Evolutionary conservation across 768 basidiomycete genomes (phyloP).

Genomic region (Mycena indigotica): DNA sequence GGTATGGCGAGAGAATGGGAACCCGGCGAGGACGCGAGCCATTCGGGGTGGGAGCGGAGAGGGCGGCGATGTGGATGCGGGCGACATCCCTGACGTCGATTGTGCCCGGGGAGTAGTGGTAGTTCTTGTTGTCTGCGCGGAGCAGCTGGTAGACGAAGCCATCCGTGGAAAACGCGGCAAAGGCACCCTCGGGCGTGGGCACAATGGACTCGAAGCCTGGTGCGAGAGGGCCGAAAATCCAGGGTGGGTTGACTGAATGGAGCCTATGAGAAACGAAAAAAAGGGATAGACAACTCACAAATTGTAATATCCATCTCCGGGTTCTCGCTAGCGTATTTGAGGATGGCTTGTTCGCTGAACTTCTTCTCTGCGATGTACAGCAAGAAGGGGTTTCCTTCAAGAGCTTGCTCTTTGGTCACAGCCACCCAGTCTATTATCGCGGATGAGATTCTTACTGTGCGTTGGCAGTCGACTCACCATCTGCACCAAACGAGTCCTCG

Average conservation of each 20-base stretch:
- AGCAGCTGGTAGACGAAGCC: slow-evolving; percentile 7
- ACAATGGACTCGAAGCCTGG: slow-evolving; percentile 1
- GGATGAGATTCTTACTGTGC: not conserved
- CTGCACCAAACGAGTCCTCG: slow-evolving; percentile 10
- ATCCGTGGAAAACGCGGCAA: not conserved
- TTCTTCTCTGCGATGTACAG: slow-evolving; percentile 15
- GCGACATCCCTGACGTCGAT: slow-evolving; percentile 21
- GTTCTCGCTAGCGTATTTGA: slow-evolving; percentile 16
- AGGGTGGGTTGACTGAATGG: not conserved
- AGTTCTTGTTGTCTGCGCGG: slow-evolving; percentile 1
- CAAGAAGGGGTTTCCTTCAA: slow-evolving; percentile 2
- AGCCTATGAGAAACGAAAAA: not conserved
- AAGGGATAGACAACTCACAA: not conserved
- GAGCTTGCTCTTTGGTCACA: slow-evolving; percentile 15
- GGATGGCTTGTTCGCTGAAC: slow-evolving; percentile 13
- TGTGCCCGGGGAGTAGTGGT: not conserved
- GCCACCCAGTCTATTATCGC: slow-evolving; percentile 9
- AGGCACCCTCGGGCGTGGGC: not conserved
- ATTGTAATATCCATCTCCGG: slow-evolving; percentile 23
- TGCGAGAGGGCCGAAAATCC: slow-evolving; percentile 2
- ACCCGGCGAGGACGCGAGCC: not conserved
- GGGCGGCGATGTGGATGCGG: slow-evolving; percentile 15
- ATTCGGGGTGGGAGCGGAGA: slow-evolving; percentile 2
- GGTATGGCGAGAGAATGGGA: slow-evolving; percentile 4
- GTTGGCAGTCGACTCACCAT: slow-evolving; percentile 2